Evolutionary conservation across 805 yeast genomes (phyloP).

Genomic region (Lachancea mirantina): DNA sequence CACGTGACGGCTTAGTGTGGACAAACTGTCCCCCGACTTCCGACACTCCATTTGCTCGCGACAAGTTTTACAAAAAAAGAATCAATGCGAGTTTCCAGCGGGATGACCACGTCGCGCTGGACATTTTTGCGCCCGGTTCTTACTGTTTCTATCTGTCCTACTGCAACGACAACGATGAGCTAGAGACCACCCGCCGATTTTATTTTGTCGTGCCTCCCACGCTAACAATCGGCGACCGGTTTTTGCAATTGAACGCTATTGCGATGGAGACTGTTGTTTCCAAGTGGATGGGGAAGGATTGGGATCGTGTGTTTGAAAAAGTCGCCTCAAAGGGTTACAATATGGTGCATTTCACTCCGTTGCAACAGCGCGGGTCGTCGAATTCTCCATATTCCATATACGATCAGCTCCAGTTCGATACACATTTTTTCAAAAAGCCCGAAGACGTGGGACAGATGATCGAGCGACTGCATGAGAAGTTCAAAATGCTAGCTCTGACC

Average conservation of each 20-base stretch:
- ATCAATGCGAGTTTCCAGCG: constrained; percentile 53
- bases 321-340: constrained; percentile 77
- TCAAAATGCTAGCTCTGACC: constrained; percentile 68
- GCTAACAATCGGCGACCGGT: constrained; percentile 46
- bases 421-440: constrained; percentile 47
- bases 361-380: constrained; percentile 82
- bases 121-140: constrained; percentile 68
- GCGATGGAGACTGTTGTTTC: constrained; percentile 81
- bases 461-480: constrained; percentile 40
- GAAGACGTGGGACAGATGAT: constrained; percentile 51
- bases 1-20: constrained; percentile 65
- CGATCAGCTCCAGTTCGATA: constrained; percentile 79
- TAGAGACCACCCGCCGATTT: constrained; percentile 49
- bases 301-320: constrained; percentile 60
- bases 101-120: constrained; percentile 55
- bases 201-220: constrained; percentile 80
- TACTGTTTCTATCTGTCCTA: constrained; percentile 68
- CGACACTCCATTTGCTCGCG: constrained; percentile 45
- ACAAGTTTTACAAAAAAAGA: constrained; percentile 43
- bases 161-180: constrained; percentile 30
- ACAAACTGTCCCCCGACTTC: constrained; percentile 58
- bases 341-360: constrained; percentile 93
- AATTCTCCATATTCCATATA: constrained; percentile 89
- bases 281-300: constrained; percentile 80
- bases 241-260: constrained; percentile 67